These are phyloP conservation scores for Claviceps sp. DNA, from an alignment of 2,329 filamentous ascomycete species.

Conservation along the genomic window DNA sequence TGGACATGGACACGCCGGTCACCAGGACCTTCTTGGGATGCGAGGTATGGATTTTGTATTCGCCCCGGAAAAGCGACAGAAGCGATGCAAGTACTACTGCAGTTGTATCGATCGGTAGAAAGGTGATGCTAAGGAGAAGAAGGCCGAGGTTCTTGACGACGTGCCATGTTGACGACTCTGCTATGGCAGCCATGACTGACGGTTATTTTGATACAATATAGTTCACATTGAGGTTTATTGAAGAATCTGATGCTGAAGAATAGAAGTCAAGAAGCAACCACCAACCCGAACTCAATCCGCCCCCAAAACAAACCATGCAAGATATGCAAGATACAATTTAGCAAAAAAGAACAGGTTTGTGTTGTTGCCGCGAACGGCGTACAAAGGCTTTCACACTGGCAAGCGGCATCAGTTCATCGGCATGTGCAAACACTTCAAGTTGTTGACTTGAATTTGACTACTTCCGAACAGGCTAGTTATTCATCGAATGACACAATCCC, in stretches of 20 bases:
- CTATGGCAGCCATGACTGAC: background rate
- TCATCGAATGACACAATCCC: background rate
- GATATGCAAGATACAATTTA: background rate
- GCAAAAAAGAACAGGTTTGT: background rate
- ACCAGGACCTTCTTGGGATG: conserved; percentile 43
- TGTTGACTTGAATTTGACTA: background rate
- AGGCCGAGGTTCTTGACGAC: conserved; percentile 13
- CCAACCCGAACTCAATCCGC: too few relatives aligned
- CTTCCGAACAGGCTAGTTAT: background rate
- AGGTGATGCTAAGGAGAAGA: conserved; percentile 18
- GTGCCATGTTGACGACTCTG: conserved; percentile 6
- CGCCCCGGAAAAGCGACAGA: background rate
- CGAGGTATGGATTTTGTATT: conserved; percentile 6
- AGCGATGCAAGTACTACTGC: conserved; percentile 15
- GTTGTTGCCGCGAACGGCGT: background rate
- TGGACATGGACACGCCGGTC: conserved; percentile 60
- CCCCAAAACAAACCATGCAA: background rate
- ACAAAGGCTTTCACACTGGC: background rate
- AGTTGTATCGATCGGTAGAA: conserved; percentile 38
- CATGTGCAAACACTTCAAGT: background rate
- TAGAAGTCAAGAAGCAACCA: background rate
- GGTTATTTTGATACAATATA: background rate
- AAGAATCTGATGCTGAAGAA: background rate
- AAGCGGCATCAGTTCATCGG: background rate
- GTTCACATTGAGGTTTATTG: background rate